Conservation (phyloP, 176 grass and related monocot genomes). For the Rhynchospora pubera region DNA sequence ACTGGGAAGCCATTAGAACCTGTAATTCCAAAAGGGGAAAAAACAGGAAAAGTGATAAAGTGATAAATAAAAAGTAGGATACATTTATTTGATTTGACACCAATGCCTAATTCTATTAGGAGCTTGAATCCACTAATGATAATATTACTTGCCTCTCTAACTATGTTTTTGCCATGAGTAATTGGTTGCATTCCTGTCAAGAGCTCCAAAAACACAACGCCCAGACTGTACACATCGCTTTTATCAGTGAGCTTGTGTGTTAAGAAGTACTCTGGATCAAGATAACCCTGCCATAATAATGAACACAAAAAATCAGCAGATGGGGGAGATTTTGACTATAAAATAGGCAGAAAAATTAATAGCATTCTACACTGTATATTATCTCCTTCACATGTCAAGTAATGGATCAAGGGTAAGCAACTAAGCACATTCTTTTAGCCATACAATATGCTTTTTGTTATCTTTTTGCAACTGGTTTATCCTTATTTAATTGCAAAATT, state of each 20-base stretch:
- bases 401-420: background rate
- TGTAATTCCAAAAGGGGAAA: conserved; percentile 13
- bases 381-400: background rate
- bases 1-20: conserved; percentile 58
- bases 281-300: conserved; percentile 60
- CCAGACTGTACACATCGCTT: conserved; percentile 91
- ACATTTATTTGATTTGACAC: background rate
- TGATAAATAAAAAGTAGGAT: background rate
- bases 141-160: conserved; percentile 61
- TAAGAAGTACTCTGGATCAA: conserved; percentile 94
- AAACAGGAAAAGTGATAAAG: background rate
- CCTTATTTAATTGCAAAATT: background rate
- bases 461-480: background rate
- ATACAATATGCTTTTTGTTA: background rate
- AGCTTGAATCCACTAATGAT: background rate
- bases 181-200: conserved; percentile 80
- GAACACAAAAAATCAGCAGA: background rate
- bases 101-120: background rate
- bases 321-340: background rate
- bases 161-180: conserved; percentile 91
- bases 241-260: conserved; percentile 92
- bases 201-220: conserved; percentile 80
- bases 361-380: background rate
- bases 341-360: background rate
- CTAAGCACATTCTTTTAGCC: background rate